Evolutionary conservation across 306 rosid species (phyloP).

Genomic region (Rosa rugosa): DNA sequence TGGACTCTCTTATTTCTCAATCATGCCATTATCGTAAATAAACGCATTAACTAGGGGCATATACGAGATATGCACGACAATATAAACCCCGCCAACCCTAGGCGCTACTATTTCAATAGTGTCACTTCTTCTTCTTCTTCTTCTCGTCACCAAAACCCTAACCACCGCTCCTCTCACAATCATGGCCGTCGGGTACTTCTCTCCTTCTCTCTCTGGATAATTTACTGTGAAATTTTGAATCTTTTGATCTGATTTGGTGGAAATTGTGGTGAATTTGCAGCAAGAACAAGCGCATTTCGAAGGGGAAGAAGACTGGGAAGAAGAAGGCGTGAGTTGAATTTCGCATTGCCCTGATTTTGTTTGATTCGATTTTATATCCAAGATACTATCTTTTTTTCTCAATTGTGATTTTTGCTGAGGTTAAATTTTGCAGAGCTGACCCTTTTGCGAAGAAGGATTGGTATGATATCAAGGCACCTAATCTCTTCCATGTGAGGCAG

Average conservation of each 20-base stretch:
- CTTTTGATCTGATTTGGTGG: not conserved
- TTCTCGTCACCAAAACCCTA: constrained; percentile 10
- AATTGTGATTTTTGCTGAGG: not conserved
- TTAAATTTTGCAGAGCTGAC: constrained; percentile 24
- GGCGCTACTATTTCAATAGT: not conserved
- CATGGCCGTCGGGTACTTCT: constrained; percentile 41
- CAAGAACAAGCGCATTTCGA: constrained; percentile 46
- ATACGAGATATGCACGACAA: not conserved
- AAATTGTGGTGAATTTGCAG: constrained; percentile 23
- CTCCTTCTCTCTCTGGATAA: not conserved
- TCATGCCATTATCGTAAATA: constrained; percentile 23
- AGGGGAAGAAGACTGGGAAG: constrained; percentile 51
- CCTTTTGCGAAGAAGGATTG: constrained; percentile 46
- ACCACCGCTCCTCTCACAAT: not conserved
- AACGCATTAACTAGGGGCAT: not conserved
- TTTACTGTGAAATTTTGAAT: not conserved
- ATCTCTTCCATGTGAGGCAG: constrained; percentile 26
- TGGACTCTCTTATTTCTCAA: too few species aligned
- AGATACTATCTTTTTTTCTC: not conserved
- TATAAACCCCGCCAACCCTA: not conserved
- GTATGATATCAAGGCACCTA: constrained; percentile 43
- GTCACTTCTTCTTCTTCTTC: constrained; percentile 18
- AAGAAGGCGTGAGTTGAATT: constrained; percentile 42
- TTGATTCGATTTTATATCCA: not conserved
- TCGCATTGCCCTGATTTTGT: not conserved